These are phyloP conservation scores for Schizophyllum commune DNA, from an alignment of 1,284 basidiomycete genomes.

Conservation along the genomic window DNA sequence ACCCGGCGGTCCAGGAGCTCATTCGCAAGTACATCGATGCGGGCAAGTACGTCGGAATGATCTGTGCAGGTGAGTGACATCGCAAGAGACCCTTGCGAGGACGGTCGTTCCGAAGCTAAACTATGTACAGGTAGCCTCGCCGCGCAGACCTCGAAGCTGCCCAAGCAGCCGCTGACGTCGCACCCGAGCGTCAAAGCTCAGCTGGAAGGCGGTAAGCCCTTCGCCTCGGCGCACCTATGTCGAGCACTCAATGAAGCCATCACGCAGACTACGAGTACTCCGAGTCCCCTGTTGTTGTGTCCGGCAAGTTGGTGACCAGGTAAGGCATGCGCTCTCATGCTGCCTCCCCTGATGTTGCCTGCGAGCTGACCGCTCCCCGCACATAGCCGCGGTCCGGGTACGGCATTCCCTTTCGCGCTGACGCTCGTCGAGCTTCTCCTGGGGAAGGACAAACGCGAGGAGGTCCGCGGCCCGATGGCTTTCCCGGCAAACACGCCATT, in stretches of 20 bases:
- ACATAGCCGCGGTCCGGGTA: constrained; percentile 46
- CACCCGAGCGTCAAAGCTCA: constrained; percentile 70
- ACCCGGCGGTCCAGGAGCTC: constrained; percentile 53
- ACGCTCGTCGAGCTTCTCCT: constrained; percentile 63
- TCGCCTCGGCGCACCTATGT: too few relatives aligned
- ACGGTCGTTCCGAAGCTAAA: neutral
- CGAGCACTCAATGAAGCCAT: constrained; percentile 1
- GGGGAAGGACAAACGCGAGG: constrained; percentile 57
- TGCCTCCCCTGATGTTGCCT: neutral
- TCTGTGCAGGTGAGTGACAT: constrained; percentile 59
- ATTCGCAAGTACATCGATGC: constrained; percentile 53
- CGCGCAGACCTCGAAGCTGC: constrained; percentile 57
- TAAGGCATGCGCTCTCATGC: constrained; percentile 20
- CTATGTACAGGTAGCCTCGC: constrained; percentile 51
- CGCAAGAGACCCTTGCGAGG: neutral
- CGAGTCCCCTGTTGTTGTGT: constrained; percentile 73
- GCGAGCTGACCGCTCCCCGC: constrained; percentile 63
- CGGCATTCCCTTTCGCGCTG: constrained; percentile 71
- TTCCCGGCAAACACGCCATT: constrained; percentile 56
- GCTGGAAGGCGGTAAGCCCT: constrained; percentile 46
- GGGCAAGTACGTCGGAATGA: constrained; percentile 71
- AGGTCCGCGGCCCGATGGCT: constrained; percentile 71
- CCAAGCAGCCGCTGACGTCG: constrained; percentile 63
- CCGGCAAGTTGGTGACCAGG: constrained; percentile 74
- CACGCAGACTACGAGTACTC: constrained; percentile 64